Evolutionary conservation across 768 basidiomycete species (phyloP), one percentile per base, ranked within the genome.

Genomic region (Collybia sordida): DNA sequence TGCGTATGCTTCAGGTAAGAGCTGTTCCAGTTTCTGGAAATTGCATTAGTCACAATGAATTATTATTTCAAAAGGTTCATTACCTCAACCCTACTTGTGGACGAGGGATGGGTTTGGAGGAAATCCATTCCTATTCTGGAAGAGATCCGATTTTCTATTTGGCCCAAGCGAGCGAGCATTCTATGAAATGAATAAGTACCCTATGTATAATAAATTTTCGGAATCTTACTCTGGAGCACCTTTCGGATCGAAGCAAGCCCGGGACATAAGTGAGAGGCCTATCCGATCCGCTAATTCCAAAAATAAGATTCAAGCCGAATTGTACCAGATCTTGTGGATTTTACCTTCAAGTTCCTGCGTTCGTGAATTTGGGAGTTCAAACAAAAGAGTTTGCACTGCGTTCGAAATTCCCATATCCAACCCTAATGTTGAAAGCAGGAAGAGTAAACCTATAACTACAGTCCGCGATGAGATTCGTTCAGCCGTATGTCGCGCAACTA

Each of bases 211-310:
- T 42, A 24, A 47, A 50, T 6, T 42, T 15, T 36, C 6, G 21
- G 25, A 40, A 6, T 65, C 80, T 57, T 59, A 93, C 92, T 78
- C 75, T 11, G 88, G 82, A 3, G 90, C 80, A 18, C 85, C 88
- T 15, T 65, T 70, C 0, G 95, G 94, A 60, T 98, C 80, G 63
- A 83, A 98, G 68, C 95, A 98, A 0, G 93, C 95, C 56, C 76
- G 79, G 43, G 91, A 78, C 71, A 88, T 87, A 22, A 98, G 73
- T 5, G 78, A 77, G 40, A 98, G 65, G 6, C 96, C 95, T 44
- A 98, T 87, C 23, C 81, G 76, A 63, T 98, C 95, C 31, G 95
- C 95, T 92, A 55, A 14, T 27, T n/a, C 4, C 17, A 2, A 15
- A 39, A 21, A 28, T 27, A 6, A 42, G 24, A 6, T 6, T 31